phyloP scores from a whole-genome alignment of 768 basidiomycete genomes.

The Lanmaoa pseudosensibilis region DNA sequence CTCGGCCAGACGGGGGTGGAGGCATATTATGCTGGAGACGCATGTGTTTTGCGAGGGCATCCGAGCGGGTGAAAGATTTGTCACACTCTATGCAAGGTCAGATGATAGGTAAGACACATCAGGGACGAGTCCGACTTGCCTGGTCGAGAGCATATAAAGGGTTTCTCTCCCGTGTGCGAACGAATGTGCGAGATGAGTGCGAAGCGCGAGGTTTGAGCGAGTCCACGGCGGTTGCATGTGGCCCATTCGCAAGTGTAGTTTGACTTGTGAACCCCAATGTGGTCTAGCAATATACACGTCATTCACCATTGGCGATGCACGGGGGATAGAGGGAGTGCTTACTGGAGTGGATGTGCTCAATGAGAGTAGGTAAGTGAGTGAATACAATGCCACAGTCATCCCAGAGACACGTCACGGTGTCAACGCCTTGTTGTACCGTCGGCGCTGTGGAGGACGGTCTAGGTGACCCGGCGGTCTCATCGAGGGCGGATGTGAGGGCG shows the following conservation, averaged over 20 bases:
- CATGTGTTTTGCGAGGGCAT: constrained; percentile 92
- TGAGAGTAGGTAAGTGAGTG: constrained; percentile 68
- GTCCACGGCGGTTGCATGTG: constrained; percentile 74
- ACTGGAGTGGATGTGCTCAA: constrained; percentile 85
- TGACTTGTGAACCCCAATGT: constrained; percentile 82
- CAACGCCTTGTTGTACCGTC: constrained; percentile 33
- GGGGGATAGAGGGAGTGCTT: constrained; percentile 24
- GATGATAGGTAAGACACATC: not conserved
- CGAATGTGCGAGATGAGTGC: constrained; percentile 89
- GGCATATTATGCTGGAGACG: constrained; percentile 81
- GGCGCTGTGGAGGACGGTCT: constrained; percentile 23
- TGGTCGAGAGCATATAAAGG: constrained; percentile 78
- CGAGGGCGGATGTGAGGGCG: constrained; percentile 9
- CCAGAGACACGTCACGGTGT: constrained; percentile 81
- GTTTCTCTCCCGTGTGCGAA: constrained; percentile 93
- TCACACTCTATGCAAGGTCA: constrained; percentile 68
- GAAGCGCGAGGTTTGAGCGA: constrained; percentile 85
- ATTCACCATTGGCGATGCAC: not conserved
- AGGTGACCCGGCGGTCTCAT: constrained; percentile 22
- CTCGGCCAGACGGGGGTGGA: constrained; percentile 71
- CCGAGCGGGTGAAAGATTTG: constrained; percentile 92
- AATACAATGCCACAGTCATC: constrained; percentile 76
- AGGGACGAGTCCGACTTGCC: constrained; percentile 47
- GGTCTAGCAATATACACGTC: constrained; percentile 45
- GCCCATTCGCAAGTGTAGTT: constrained; percentile 90